A percentile compares a stretch with the other conserved stretches of the same genome.
Evolutionary conservation across 2,329 filamentous ascomycete genomes (phyloP).

Genomic region (Penicillium glabrum): DNA sequence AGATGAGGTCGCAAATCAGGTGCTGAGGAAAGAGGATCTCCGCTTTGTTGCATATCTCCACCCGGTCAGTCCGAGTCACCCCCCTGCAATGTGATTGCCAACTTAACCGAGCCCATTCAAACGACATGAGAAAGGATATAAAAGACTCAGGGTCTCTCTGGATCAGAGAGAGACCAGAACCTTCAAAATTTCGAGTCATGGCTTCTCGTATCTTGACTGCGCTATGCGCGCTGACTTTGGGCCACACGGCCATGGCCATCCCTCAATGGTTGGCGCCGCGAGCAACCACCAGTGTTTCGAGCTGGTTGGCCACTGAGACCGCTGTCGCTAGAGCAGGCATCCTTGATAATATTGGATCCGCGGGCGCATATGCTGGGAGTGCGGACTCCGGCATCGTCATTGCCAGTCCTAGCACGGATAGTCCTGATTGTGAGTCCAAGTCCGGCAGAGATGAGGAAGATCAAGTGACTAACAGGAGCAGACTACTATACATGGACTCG

Average conservation of each 20-base stretch:
- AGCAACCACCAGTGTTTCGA: constrained; percentile 20
- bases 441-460: neutral
- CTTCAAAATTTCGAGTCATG: constrained; percentile 6
- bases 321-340: constrained; percentile 52
- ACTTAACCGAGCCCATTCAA: neutral
- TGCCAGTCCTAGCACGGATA: constrained; percentile 45
- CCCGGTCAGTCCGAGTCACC: neutral
- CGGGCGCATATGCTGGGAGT: constrained; percentile 50
- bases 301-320: constrained; percentile 41
- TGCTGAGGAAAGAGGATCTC: constrained; percentile 2
- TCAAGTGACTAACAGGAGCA: constrained; percentile 30
- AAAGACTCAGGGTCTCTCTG: constrained; percentile 1
- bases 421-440: constrained; percentile 52
- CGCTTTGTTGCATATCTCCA: constrained; percentile 2
- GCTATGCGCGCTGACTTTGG: constrained; percentile 21
- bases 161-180: neutral
- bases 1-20: neutral
- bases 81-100: neutral
- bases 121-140: constrained; percentile 6
- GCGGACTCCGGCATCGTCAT: constrained; percentile 54
- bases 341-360: constrained; percentile 55
- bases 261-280: constrained; percentile 16
- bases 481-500: constrained; percentile 80
- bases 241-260: constrained; percentile 18
- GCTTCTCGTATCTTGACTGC: constrained; percentile 19